Evolutionary conservation across 2,329 filamentous ascomycete genomes (phyloP).

Genomic region (Penicillium sp.): DNA sequence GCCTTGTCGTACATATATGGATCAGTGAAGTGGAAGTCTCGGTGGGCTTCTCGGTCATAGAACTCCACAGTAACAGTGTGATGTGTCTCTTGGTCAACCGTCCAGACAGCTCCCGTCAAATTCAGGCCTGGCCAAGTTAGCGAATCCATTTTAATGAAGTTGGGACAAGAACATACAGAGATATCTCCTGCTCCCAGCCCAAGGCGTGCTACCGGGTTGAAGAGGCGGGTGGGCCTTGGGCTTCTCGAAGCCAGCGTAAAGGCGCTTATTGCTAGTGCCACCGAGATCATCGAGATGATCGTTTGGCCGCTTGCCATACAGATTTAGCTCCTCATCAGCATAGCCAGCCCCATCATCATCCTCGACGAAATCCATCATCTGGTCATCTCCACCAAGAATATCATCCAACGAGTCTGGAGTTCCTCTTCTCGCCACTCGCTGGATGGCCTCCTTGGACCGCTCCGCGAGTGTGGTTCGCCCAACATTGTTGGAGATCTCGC

Average conservation of each 20-base stretch:
- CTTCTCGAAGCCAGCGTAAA: slow-evolving; percentile 49
- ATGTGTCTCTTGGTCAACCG: slow-evolving; percentile 88
- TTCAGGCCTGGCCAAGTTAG: slow-evolving; percentile 60
- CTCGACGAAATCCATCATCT: slow-evolving; percentile 79
- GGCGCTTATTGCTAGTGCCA: slow-evolving; percentile 52
- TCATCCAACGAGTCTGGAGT: slow-evolving; percentile 77
- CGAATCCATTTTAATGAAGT: neutral
- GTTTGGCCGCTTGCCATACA: slow-evolving; percentile 61
- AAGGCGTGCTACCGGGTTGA: slow-evolving; percentile 91
- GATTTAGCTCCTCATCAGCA: slow-evolving; percentile 58
- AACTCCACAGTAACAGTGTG: slow-evolving; percentile 97
- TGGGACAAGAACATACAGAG: slow-evolving; percentile 56
- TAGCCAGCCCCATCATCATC: slow-evolving; percentile 97
- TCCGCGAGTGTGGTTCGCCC: slow-evolving; percentile 56
- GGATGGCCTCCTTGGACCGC: slow-evolving; percentile 54
- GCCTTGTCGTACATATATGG: slow-evolving; percentile 95
- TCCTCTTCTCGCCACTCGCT: slow-evolving; percentile 56
- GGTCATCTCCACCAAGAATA: slow-evolving; percentile 65
- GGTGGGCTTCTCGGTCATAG: slow-evolving; percentile 87
- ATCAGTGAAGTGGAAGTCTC: slow-evolving; percentile 97
- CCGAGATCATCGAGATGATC: slow-evolving; percentile 48
- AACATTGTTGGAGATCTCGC: slow-evolving; percentile 66
- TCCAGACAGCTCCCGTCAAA: slow-evolving; percentile 92
- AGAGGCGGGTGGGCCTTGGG: slow-evolving; percentile 79
- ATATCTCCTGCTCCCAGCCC: slow-evolving; percentile 91